These are phyloP conservation scores for Perilla frutescens DNA, from an alignment of 257 asterid species.

Conservation along the genomic window DNA sequence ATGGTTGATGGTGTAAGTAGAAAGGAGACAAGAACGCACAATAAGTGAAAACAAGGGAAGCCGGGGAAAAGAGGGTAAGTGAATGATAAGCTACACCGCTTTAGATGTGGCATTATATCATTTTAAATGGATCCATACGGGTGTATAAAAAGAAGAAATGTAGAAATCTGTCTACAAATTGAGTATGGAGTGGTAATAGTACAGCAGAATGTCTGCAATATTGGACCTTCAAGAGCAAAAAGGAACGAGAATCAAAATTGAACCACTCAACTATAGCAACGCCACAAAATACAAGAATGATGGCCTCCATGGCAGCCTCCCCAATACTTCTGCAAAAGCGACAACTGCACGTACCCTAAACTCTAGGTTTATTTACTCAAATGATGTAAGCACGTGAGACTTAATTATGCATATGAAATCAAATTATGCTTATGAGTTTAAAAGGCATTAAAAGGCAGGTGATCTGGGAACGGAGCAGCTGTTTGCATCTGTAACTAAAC, in stretches of 20 bases:
- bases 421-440: not conserved
- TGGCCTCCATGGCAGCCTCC: not conserved
- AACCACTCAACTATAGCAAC: conserved; percentile 1
- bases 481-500: conserved; percentile 6
- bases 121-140: not conserved
- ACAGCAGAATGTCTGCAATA: not conserved
- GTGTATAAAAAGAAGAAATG: not conserved
- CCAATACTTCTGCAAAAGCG: not conserved
- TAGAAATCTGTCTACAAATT: not conserved
- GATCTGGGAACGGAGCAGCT: not conserved
- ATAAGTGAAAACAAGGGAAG: conserved; percentile 7
- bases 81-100: conserved; percentile 3
- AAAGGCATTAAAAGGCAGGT: not conserved
- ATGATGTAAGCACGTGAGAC: conserved; percentile 5
- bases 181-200: no score
- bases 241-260: not conserved
- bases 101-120: not conserved
- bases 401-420: not conserved
- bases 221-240: not conserved
- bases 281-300: not conserved
- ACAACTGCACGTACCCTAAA: conserved; percentile 10
- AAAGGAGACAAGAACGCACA: conserved; percentile 10
- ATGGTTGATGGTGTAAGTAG: conserved; percentile 3
- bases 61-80: not conserved
- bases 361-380: conserved; percentile 16